Evolutionary conservation across 2,329 filamentous ascomycete genomes (phyloP).

Genomic region (Metarhizium humberi): DNA sequence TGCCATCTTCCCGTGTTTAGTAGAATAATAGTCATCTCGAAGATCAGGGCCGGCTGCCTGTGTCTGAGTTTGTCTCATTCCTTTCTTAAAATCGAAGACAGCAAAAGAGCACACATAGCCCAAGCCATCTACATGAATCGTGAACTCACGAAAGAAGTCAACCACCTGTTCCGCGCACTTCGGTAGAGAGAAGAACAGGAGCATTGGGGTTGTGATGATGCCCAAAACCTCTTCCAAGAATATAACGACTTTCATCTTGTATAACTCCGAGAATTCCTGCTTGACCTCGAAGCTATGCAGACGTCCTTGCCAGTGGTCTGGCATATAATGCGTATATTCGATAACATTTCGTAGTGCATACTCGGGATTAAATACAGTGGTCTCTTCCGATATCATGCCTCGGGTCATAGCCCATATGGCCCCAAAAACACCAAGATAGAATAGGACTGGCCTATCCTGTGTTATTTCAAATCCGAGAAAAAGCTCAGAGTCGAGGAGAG

Average conservation of each 20-base stretch:
- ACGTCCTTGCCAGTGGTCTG: slow-evolving; percentile 76
- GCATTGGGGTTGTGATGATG: slow-evolving; percentile 83
- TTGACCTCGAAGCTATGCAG: slow-evolving; percentile 94
- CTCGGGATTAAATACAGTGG: slow-evolving; percentile 83
- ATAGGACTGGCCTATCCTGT: slow-evolving; percentile 76
- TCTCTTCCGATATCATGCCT: slow-evolving; percentile 79
- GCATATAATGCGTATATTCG: slow-evolving; percentile 86
- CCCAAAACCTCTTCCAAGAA: slow-evolving; percentile 89
- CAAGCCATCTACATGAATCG: slow-evolving; percentile 89
- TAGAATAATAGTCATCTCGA: slow-evolving; percentile 85
- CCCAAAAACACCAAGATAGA: slow-evolving; percentile 78
- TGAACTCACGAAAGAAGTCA: slow-evolving; percentile 97
- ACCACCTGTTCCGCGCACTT: slow-evolving; percentile 86
- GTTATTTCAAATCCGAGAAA: slow-evolving; percentile 91
- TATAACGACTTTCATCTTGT: slow-evolving; percentile 85
- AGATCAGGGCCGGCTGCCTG: slow-evolving; percentile 45
- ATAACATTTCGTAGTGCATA: slow-evolving; percentile 83
- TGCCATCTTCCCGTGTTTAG: slow-evolving; percentile 98
- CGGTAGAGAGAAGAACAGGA: slow-evolving; percentile 79
- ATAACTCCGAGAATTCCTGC: slow-evolving; percentile 78
- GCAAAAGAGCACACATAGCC: slow-evolving; percentile 97
- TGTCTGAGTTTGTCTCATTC: slow-evolving; percentile 38
- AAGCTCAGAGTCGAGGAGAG: slow-evolving; percentile 81
- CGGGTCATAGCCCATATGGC: slow-evolving; percentile 76
- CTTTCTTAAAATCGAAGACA: slow-evolving; percentile 92